Base-by-base conservation (phyloP, 352 stramenopile species). In the Nothophytophthora sp. region DNA sequence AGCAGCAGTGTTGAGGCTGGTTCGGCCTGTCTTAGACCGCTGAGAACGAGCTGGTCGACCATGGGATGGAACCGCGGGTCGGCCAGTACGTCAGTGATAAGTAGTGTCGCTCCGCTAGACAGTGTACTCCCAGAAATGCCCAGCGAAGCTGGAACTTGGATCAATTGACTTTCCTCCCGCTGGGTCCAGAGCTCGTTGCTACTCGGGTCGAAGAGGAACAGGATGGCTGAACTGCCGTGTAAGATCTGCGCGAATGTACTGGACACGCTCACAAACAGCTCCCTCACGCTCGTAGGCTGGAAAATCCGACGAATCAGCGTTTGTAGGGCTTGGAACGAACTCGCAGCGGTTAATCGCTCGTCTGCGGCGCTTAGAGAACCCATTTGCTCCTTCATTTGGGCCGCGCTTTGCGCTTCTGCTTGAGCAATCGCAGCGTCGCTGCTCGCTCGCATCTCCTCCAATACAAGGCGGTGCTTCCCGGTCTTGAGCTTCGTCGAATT, bases 101-200 rank as follows among this genome's bases (percentile, higher is more conserved):
- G 39, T 2, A 87, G 12, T 3, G 57, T 74, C 6, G 63, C 60
- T 41, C 49, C 54, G 28, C 51, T 75, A 0, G 76, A 71, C 10
- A 87, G 40, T 11, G 74, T 67, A 13, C 49, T 69, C 1, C 81
- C 81, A 34, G 76, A 68, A 42, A 91, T 82, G 0, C 81, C 81
- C 1, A 89, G 50, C 20, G 71, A 72, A 3, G 67, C 74, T 6
- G 81, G 70, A 0, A 81, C 67, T 51, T 86, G 73, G n/a, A 76
- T 63, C 4, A 64, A 52, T 28, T 66, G 74, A 22, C 53, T 67
- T 35, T 66, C 64, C 23, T 82, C 69, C 10, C 65, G 67, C 43
- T 83, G 71, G 8, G 76, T 86, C 81, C 81, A 91, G 2, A 91
- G 56, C 27, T 91, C 71, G 18, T 89, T 86, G 22, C 48, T 74